Conservation (phyloP, 2,329 filamentous ascomycete genomes). For the Diplodia sapinea region DNA sequence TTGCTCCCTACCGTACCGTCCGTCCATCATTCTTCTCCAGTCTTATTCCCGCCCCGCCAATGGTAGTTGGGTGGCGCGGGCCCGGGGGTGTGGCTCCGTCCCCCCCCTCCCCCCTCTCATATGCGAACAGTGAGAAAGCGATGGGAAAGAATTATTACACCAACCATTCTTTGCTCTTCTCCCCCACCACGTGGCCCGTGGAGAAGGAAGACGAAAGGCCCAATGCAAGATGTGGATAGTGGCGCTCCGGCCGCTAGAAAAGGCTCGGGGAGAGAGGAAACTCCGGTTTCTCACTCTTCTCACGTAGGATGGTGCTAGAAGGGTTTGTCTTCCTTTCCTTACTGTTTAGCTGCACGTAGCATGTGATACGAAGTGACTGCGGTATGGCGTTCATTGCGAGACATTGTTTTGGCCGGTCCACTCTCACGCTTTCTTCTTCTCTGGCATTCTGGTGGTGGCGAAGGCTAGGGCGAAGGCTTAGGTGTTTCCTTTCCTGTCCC, state of each 20-base stretch:
- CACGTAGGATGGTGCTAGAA: neutral
- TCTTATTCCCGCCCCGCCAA: neutral
- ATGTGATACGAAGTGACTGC: neutral
- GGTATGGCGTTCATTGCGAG: too few relatives aligned
- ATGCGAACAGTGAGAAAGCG: neutral
- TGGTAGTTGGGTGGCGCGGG: neutral
- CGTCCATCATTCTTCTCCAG: neutral
- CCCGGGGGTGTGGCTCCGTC: neutral
- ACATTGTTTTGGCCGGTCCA: neutral
- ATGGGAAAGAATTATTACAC: neutral
- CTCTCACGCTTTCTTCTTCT: neutral
- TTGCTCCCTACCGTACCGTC: neutral
- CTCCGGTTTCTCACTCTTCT: neutral
- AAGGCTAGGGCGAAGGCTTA: neutral
- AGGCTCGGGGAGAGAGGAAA: neutral
- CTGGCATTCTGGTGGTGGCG: neutral
- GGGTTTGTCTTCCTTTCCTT: neutral
- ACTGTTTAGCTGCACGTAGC: neutral
- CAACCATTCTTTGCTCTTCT: too few relatives aligned
- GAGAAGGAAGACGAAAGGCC: too few relatives aligned
- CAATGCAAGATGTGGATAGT: too few relatives aligned
- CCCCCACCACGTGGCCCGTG: too few relatives aligned
- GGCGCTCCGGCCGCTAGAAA: too few relatives aligned
- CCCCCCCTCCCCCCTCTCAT: neutral
- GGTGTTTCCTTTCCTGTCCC: neutral